These are phyloP conservation scores for Catharanthus roseus DNA, from an alignment of 257 asterid species.

Conservation along the genomic window DNA sequence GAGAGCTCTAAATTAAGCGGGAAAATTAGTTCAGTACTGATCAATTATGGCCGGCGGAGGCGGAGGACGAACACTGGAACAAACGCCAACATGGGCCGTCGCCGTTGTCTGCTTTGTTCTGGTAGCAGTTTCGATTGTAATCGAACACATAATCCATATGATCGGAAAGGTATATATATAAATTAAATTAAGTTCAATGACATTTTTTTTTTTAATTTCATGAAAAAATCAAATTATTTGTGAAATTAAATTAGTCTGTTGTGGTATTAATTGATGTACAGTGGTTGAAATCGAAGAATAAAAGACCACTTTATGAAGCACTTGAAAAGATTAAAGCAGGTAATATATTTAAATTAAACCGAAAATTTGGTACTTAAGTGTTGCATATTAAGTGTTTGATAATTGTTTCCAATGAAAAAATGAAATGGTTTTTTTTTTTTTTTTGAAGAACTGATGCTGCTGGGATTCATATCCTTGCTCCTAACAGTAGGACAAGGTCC, in stretches of 20 bases:
- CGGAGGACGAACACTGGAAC: conserved; percentile 71
- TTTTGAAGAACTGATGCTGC: conserved; percentile 69
- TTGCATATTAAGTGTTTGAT: background rate
- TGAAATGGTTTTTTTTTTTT: too few species aligned
- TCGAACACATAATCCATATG: conserved; percentile 66
- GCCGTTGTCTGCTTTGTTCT: conserved; percentile 75
- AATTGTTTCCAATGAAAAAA: background rate
- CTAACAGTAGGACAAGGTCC: conserved; percentile 57
- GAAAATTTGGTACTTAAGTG: background rate
- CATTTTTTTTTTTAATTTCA: too few species aligned
- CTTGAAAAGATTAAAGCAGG: conserved; percentile 87
- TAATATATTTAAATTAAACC: too few species aligned
- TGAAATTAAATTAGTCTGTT: too few species aligned
- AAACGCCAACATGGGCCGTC: conserved; percentile 96
- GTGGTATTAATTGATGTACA: conserved; percentile 16
- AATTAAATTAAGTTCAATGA: background rate
- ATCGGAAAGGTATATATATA: conserved; percentile 53
- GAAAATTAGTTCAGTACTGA: background rate
- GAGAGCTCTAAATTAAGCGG: too few species aligned
- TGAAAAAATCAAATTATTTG: too few species aligned
- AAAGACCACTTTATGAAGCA: conserved; percentile 69
- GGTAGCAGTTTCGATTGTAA: conserved; percentile 62
- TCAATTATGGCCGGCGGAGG: conserved; percentile 60
- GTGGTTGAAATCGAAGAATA: conserved; percentile 71
- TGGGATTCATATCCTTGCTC: conserved; percentile 86